Conservation (phyloP, 306 rosid species). For the Astragalus membranaceus region DNA sequence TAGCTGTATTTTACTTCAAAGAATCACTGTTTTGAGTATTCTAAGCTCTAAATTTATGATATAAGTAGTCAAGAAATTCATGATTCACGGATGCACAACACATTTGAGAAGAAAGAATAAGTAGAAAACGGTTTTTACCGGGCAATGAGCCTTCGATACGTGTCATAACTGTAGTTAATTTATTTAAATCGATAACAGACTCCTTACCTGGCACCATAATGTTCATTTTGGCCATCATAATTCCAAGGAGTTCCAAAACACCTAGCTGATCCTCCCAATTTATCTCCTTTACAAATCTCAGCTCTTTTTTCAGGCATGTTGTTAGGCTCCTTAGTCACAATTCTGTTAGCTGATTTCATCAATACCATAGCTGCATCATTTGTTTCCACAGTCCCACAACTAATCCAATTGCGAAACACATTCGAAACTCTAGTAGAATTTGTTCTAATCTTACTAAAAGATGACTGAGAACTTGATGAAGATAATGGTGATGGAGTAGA, state of each 20-base stretch:
- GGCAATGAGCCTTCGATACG: too few relatives aligned
- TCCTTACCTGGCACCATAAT: constrained; percentile 31
- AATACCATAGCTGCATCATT: constrained; percentile 37
- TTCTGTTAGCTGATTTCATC: constrained; percentile 17
- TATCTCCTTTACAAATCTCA: constrained; percentile 33
- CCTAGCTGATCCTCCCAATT: constrained; percentile 44
- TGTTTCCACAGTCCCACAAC: constrained; percentile 49
- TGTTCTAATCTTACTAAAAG: constrained; percentile 41
- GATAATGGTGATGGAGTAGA: constrained; percentile 34
- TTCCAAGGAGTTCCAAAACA: constrained; percentile 37
- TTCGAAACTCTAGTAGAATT: constrained; percentile 44
- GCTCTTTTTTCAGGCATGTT: background rate
- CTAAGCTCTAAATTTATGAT: background rate
- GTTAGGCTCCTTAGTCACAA: background rate
- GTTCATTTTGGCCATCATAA: constrained; percentile 27
- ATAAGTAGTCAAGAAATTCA: background rate
- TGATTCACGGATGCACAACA: too few relatives aligned
- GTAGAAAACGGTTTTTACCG: too few relatives aligned
- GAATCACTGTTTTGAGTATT: too few relatives aligned
- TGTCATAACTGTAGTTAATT: too few relatives aligned
- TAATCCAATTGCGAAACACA: constrained; percentile 50
- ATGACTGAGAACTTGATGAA: constrained; percentile 23
- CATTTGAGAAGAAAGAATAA: too few relatives aligned
- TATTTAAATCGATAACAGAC: too few relatives aligned
- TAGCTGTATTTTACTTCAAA: background rate